These are phyloP conservation scores for Cinchona pubescens DNA, from an alignment of 257 asterid species.

Conservation along the genomic window DNA sequence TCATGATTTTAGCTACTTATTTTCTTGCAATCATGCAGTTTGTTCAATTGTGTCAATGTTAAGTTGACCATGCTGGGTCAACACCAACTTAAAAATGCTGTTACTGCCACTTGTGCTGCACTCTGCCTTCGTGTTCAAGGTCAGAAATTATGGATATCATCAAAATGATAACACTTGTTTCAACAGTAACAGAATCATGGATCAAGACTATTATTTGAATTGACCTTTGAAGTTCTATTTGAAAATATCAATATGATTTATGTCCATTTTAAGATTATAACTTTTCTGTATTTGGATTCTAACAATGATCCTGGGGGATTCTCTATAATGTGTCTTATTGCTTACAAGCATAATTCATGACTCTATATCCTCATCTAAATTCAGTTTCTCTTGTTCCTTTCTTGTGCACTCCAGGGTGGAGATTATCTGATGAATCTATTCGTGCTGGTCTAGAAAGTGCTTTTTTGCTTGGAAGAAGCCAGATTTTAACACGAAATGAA, in stretches of 20 bases:
- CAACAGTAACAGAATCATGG: background rate
- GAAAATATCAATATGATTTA: background rate
- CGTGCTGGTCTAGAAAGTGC: constrained; percentile 76
- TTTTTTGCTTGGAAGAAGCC: constrained; percentile 76
- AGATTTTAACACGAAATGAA: constrained; percentile 62
- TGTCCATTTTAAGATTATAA: background rate
- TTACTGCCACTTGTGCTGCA: constrained; percentile 80
- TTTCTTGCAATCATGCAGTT: constrained; percentile 35
- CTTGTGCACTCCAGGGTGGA: constrained; percentile 59
- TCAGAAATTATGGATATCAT: constrained; percentile 20
- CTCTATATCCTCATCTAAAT: background rate
- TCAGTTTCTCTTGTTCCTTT: background rate
- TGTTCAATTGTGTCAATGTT: constrained; percentile 60
- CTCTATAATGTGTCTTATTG: background rate
- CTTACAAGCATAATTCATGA: background rate
- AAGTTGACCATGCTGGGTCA: constrained; percentile 69
- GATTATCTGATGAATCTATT: constrained; percentile 55
- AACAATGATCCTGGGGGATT: background rate
- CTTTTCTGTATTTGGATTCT: background rate
- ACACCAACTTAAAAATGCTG: constrained; percentile 93
- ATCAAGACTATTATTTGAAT: background rate
- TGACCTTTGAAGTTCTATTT: background rate
- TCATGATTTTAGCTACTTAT: background rate
- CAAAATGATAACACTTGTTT: background rate
- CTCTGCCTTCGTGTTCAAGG: constrained; percentile 89